Evolutionary conservation across 2,329 filamentous ascomycete genomes (phyloP), one percentile per base, ranked within the genome.

Genomic region (Phialophora chinensis): DNA sequence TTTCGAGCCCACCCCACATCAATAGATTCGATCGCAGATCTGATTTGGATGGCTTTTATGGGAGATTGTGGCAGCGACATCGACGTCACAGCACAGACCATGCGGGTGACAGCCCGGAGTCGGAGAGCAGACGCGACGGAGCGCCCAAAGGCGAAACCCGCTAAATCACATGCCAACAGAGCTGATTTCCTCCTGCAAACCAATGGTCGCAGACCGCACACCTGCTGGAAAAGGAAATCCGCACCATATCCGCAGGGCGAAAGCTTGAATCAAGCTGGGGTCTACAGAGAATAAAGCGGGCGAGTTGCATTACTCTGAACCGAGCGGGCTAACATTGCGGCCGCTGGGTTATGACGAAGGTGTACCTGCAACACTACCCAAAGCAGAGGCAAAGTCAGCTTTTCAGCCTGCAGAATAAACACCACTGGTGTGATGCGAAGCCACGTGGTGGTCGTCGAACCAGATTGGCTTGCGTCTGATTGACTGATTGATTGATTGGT

Each of bases 171-270:
- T 31, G 53, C 14, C 3, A 17, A 17, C 17, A 25, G 12, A 33
- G 29, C 17, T 20, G 29, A 31, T 55, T 55, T 25, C 25, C 29
- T 35, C 29, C 10, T 31, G n/a, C 10, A 42, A 20, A 29, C 59
- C 59, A 61, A 61, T 61, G 17, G 49, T 20, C 25, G 47, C 12
- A 33, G 49, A 42, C n/a, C 31, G 1, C 31, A 61, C 59, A 61
- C 47, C 59, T 61, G 59, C 59, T 52, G 47, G 31, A 61, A 44
- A 14, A 54, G 59, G 59, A 61, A 61, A 52, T 35, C 31, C 59
- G 59, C 20, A 14, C 12, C n/a, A 38, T 54, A 44, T 54, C 59
- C 31, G 49, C 17, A 35, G 54, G 17, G 29, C n/a, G 59, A 54
- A 20, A 61, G 47, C 33, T 44, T 61, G 59, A 54, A 38, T 42